These are phyloP conservation scores for Cyberlindnera americana DNA, from an alignment of 805 yeast genomes.

Conservation along the genomic window DNA sequence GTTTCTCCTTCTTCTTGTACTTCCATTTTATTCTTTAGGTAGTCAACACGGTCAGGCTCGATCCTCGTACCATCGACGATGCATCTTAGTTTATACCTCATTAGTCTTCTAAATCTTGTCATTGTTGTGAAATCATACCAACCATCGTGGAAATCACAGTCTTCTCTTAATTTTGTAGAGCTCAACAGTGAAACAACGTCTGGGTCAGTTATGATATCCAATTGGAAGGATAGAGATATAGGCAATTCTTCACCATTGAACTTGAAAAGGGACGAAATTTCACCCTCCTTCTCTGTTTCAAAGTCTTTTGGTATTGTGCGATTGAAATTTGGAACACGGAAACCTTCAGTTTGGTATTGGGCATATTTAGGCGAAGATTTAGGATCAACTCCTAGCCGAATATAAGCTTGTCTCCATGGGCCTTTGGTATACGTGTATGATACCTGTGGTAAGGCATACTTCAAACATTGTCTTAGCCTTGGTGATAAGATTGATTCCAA, in stretches of 20 bases:
- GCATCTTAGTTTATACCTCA: conserved; percentile 67
- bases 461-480: conserved; percentile 43
- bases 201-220: conserved; percentile 73
- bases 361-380: conserved; percentile 49
- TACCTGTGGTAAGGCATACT: conserved; percentile 80
- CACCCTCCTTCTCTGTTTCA: conserved; percentile 31
- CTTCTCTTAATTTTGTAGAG: conserved; percentile 34
- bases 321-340: conserved; percentile 37
- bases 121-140: conserved; percentile 71
- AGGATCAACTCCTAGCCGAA: conserved; percentile 79
- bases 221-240: conserved; percentile 64
- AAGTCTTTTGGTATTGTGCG: conserved; percentile 32
- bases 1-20: conserved; percentile 25
- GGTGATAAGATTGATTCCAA: conserved; percentile 51
- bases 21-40: conserved; percentile 32
- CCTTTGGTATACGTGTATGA: conserved; percentile 83
- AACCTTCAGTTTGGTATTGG: conserved; percentile 80
- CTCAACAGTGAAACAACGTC: conserved; percentile 47
- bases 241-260: conserved; percentile 77
- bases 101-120: conserved; percentile 60
- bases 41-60: conserved; percentile 40
- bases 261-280: conserved; percentile 45
- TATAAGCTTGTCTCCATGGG: conserved; percentile 90
- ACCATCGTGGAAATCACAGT: conserved; percentile 64
- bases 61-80: conserved; percentile 44